These are phyloP conservation scores for Chaetomium fimeti DNA, from an alignment of 495 filamentous ascomycete genomes.

Conservation along the genomic window DNA sequence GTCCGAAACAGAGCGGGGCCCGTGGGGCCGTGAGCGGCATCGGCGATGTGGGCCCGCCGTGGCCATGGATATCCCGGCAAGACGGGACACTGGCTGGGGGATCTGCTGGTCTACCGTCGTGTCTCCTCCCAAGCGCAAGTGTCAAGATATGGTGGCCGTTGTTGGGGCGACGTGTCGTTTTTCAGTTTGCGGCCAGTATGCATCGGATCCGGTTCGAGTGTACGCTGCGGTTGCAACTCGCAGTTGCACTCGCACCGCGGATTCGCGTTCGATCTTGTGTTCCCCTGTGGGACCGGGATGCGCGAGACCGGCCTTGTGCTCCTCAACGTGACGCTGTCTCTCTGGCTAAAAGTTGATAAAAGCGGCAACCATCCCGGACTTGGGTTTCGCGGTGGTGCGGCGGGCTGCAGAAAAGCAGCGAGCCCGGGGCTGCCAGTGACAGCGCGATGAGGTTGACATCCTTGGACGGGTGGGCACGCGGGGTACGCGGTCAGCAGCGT, in stretches of 20 bases:
- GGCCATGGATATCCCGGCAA: not conserved
- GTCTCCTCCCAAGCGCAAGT: not conserved
- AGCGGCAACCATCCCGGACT: not conserved
- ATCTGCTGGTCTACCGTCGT: too few relatives aligned
- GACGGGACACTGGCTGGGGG: too few relatives aligned
- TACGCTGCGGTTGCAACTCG: not conserved
- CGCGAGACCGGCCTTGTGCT: not conserved
- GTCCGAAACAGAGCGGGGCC: not conserved
- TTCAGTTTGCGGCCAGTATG: not conserved
- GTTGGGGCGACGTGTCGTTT: constrained; percentile 4
- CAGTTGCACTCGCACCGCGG: not conserved
- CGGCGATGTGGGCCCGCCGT: not conserved
- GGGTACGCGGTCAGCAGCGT: not conserved
- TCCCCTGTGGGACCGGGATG: not conserved
- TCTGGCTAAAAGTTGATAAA: not conserved
- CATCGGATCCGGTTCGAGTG: not conserved
- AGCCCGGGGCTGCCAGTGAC: not conserved
- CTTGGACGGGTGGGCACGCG: not conserved
- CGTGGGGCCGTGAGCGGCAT: not conserved
- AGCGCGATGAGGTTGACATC: not conserved
- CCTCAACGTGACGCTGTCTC: constrained; percentile 1
- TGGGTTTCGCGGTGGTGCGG: not conserved
- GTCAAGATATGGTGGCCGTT: not conserved
- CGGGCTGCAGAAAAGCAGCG: not conserved
- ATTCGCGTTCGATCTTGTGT: constrained; percentile 1